These are phyloP conservation scores for Picochlorum sp. DNA, from an alignment of 139 green algal species.

Conservation along the genomic window DNA sequence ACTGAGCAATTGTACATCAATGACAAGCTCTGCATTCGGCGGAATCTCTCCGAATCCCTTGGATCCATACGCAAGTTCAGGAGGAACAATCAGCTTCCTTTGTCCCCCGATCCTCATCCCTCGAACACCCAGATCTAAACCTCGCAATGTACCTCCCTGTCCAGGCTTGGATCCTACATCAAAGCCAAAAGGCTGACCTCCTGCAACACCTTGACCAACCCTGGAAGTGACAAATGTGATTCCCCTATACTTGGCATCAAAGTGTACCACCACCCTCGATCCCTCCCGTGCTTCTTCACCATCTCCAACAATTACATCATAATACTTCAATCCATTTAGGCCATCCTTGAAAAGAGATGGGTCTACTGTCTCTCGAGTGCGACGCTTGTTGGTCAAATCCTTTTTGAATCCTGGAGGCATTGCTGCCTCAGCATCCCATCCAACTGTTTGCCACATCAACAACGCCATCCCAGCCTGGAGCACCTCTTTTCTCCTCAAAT, in stretches of 20 bases:
- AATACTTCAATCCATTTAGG: slow-evolving; percentile 56
- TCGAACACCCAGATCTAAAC: slow-evolving; percentile 69
- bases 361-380: slow-evolving; percentile 37
- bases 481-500: not conserved
- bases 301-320: slow-evolving; percentile 49
- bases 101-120: slow-evolving; percentile 76
- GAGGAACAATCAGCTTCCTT: slow-evolving; percentile 65
- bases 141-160: slow-evolving; percentile 49
- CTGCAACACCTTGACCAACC: slow-evolving; percentile 72
- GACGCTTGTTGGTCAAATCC: slow-evolving; percentile 35
- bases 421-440: not conserved
- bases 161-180: slow-evolving; percentile 58
- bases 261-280: slow-evolving; percentile 67
- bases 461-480: not conserved
- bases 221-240: slow-evolving; percentile 64
- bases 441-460: not conserved
- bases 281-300: slow-evolving; percentile 45
- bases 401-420: slow-evolving; percentile 23
- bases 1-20: slow-evolving; percentile 73
- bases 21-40: slow-evolving; percentile 44
- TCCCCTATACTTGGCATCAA: slow-evolving; percentile 53
- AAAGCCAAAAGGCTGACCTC: slow-evolving; percentile 76
- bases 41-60: slow-evolving; percentile 71
- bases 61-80: slow-evolving; percentile 61
- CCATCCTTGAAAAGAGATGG: slow-evolving; percentile 45